Evolutionary conservation across 306 rosid species (phyloP).

Genomic region (Cicer chorassanicum): DNA sequence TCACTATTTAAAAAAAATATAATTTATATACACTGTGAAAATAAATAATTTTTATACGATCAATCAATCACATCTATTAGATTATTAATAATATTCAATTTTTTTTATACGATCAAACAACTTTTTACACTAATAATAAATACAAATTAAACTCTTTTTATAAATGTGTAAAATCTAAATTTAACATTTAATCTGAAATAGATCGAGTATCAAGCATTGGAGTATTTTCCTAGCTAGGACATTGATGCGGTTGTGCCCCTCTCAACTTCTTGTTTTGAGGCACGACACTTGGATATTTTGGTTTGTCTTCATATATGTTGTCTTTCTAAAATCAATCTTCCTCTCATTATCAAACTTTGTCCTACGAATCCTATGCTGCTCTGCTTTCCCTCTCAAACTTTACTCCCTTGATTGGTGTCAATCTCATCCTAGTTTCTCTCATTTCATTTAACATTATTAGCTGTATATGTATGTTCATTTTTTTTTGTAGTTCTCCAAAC

Average conservation of each 20-base stretch:
- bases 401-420: conserved; percentile 38
- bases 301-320: conserved; percentile 45
- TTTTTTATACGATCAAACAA: too few species aligned
- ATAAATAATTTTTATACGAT: too few species aligned
- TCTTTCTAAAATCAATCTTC: conserved; percentile 36
- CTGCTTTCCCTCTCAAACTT: conserved; percentile 36
- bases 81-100: too few species aligned
- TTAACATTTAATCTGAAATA: too few species aligned
- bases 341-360: conserved; percentile 44
- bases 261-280: conserved; percentile 24
- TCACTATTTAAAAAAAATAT: too few species aligned
- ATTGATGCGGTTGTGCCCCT: conserved; percentile 24
- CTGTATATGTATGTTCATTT: conserved; percentile 14
- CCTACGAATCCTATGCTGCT: conserved; percentile 50
- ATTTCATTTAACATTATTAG: conserved; percentile 35
- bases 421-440: conserved; percentile 39
- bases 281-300: conserved; percentile 50
- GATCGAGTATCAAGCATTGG: too few species aligned
- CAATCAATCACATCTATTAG: too few species aligned
- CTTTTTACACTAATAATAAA: too few species aligned
- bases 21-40: too few species aligned
- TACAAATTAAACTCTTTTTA: too few species aligned
- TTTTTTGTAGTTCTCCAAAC: conserved; percentile 21
- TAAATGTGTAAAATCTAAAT: too few species aligned
- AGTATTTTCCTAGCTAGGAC: background rate